Conservation (phyloP, 352 stramenopile species). For the Pythium plurisporium region DNA sequence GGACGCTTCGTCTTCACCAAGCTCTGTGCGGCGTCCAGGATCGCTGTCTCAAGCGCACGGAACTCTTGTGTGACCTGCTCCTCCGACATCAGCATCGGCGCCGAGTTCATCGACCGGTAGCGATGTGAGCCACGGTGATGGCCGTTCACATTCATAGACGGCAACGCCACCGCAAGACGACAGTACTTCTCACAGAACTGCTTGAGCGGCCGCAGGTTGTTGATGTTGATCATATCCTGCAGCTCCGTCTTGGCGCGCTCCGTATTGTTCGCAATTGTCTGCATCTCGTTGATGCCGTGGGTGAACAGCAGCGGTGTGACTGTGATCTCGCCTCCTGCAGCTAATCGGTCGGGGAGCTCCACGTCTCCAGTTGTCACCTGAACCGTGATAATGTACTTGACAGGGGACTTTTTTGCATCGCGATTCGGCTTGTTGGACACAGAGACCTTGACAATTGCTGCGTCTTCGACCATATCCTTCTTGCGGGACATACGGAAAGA, state of each 20-base stretch:
- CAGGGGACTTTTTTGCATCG: conserved; percentile 46
- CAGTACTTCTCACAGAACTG: conserved; percentile 83
- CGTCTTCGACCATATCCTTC: conserved; percentile 73
- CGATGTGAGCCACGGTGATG: conserved; percentile 26
- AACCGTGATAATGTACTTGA: conserved; percentile 84
- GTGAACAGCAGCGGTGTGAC: conserved; percentile 86
- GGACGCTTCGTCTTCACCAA: conserved; percentile 84
- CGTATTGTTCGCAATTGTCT: conserved; percentile 92
- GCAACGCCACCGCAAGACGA: conserved; percentile 50
- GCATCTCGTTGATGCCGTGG: conserved; percentile 94
- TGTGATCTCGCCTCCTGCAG: conserved; percentile 65
- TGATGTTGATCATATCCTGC: conserved; percentile 88
- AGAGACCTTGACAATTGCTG: conserved; percentile 72
- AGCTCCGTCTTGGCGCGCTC: conserved; percentile 85
- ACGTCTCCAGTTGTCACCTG: conserved; percentile 75
- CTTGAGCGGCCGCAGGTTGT: conserved; percentile 77
- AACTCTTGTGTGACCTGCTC: conserved; percentile 72
- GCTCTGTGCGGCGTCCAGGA: conserved; percentile 77
- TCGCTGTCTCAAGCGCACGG: conserved; percentile 49
- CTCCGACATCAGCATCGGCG: conserved; percentile 55
- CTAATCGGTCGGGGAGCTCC: conserved; percentile 67
- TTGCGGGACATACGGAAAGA: conserved; percentile 83
- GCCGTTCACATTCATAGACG: conserved; percentile 22
- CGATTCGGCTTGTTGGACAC: conserved; percentile 52
- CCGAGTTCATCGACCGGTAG: conserved; percentile 52